Evolutionary conservation across 495 filamentous ascomycete species (phyloP).

Genomic region (Lasiosphaeria ovina): DNA sequence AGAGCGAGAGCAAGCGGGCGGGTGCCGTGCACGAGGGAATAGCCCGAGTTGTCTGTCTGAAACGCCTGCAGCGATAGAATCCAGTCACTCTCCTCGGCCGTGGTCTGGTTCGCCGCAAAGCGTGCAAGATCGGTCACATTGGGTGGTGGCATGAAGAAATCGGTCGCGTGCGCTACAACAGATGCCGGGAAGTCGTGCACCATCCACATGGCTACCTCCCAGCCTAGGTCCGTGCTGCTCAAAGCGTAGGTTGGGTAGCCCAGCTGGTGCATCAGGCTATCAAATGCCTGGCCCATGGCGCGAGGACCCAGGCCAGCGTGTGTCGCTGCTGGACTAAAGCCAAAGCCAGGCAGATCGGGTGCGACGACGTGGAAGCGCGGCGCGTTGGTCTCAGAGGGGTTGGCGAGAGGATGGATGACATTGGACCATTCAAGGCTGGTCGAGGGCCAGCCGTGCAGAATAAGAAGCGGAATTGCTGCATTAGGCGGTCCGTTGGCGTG

Average conservation of each 20-base stretch:
- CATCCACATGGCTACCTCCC: not conserved
- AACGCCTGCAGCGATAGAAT: not conserved
- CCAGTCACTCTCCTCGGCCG: not conserved
- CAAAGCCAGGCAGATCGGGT: not conserved
- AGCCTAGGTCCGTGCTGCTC: not conserved
- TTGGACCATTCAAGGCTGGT: not conserved
- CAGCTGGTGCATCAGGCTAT: not conserved
- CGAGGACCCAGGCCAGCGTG: not conserved
- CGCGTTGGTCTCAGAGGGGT: not conserved
- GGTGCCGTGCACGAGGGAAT: not conserved
- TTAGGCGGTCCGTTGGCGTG: not conserved
- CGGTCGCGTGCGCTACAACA: not conserved
- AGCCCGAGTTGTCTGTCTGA: not conserved
- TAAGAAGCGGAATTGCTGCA: not conserved
- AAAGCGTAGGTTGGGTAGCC: not conserved
- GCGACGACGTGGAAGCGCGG: not conserved
- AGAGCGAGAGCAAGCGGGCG: not conserved
- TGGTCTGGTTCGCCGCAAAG: not conserved
- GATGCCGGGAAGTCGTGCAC: not conserved
- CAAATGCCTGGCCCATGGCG: not conserved
- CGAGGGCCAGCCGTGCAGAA: not conserved
- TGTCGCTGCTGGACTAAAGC: not conserved
- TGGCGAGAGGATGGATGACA: not conserved
- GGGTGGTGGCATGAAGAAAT: not conserved
- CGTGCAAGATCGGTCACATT: not conserved